Conservation (phyloP, 768 basidiomycete species). For the Suillus plorans region DNA sequence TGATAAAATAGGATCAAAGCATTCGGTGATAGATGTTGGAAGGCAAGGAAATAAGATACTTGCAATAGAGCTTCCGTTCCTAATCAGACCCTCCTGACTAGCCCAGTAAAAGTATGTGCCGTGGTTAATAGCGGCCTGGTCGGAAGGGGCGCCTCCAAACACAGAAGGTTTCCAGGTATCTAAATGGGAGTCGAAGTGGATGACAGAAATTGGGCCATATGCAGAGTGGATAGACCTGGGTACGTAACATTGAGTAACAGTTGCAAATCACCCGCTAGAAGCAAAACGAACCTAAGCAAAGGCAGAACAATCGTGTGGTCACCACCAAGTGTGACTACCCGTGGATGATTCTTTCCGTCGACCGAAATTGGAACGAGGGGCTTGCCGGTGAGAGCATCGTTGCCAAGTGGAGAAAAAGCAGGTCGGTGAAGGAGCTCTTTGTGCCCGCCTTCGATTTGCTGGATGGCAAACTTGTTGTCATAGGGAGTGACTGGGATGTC, state of each 20-base stretch:
- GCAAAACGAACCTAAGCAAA: conserved; percentile 36
- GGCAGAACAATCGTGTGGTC: conserved; percentile 84
- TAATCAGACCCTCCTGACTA: conserved; percentile 76
- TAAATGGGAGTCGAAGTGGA: conserved; percentile 87
- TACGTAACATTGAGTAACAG: not conserved
- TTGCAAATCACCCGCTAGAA: conserved; percentile 19
- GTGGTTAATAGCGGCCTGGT: conserved; percentile 77
- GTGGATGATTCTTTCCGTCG: conserved; percentile 76
- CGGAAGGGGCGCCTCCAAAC: conserved; percentile 72
- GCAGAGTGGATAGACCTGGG: conserved; percentile 69
- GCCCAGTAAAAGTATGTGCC: conserved; percentile 94
- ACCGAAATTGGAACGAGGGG: conserved; percentile 56
- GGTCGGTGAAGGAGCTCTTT: conserved; percentile 65
- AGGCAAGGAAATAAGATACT: conserved; percentile 46
- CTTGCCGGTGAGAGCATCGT: conserved; percentile 59
- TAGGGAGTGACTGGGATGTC: conserved; percentile 80
- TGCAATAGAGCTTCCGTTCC: conserved; percentile 80
- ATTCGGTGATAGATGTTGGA: conserved; percentile 26
- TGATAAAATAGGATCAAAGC: conserved; percentile 75
- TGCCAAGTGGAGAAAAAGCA: conserved; percentile 60
- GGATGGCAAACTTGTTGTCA: conserved; percentile 70
- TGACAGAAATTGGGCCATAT: conserved; percentile 79
- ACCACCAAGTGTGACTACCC: conserved; percentile 81
- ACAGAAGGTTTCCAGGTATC: conserved; percentile 78
- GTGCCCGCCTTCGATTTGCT: conserved; percentile 75